Evolutionary conservation across 148 eudicot genomes (phyloP).

Genomic region (Diospyros lotus): DNA sequence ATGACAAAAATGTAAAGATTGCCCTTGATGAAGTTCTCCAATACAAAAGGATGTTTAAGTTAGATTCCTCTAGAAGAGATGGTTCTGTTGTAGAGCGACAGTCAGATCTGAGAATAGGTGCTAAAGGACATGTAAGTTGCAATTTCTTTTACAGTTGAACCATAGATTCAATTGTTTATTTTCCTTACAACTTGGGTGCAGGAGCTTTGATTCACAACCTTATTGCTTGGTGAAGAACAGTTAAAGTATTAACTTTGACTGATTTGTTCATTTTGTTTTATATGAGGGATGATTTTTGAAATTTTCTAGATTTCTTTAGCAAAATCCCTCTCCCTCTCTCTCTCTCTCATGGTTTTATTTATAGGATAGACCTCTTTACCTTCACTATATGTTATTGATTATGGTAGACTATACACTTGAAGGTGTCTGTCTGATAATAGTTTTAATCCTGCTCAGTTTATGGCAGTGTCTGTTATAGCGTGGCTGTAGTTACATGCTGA

Average conservation of each 20-base stretch:
- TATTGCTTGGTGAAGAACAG: not conserved
- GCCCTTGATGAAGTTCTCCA: slow-evolving; percentile 68
- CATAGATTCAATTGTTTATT: slow-evolving; percentile 2
- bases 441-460: not conserved
- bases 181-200: not conserved
- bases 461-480: not conserved
- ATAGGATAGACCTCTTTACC: not conserved
- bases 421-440: not conserved
- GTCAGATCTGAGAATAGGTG: slow-evolving; percentile 27
- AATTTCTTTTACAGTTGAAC: slow-evolving; percentile 4
- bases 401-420: not conserved
- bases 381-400: not conserved
- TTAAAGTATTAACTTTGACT: not conserved
- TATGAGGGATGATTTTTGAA: not conserved
- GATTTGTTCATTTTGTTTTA: slow-evolving; percentile 5
- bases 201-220: not conserved
- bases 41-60: slow-evolving; percentile 43
- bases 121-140: slow-evolving; percentile 22
- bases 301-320: not conserved
- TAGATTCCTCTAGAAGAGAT: slow-evolving; percentile 35
- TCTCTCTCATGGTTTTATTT: not conserved
- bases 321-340: not conserved
- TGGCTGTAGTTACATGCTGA: slow-evolving; percentile 3
- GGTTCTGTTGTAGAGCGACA: slow-evolving; percentile 33
- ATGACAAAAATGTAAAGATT: slow-evolving; percentile 38